phyloP scores from a whole-genome alignment of 768 basidiomycete genomes.

The Lenzites betulinus region DNA sequence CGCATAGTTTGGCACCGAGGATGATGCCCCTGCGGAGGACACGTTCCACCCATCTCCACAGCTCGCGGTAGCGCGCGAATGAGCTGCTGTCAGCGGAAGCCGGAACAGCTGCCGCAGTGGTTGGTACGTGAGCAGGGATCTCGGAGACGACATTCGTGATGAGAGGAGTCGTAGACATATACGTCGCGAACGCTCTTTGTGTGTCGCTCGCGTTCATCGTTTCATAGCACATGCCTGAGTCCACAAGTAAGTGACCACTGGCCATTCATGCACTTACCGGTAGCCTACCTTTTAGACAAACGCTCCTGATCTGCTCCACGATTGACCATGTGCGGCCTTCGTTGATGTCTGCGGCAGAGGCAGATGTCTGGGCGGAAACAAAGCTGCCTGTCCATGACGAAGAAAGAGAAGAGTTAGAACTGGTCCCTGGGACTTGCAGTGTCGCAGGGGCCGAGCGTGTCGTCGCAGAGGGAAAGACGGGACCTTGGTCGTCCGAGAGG shows the following conservation, averaged over 20 bases:
- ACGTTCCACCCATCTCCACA: conserved; percentile 85
- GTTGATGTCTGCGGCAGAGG: conserved; percentile 53
- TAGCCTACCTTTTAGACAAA: conserved; percentile 73
- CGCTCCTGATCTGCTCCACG: conserved; percentile 71
- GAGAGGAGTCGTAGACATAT: conserved; percentile 56
- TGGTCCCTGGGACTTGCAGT: conserved; percentile 39
- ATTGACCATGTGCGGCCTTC: conserved; percentile 76
- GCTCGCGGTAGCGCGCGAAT: conserved; percentile 73
- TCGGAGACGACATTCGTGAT: conserved; percentile 52
- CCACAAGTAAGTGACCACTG: not conserved
- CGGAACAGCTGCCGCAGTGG: conserved; percentile 23
- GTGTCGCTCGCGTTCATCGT: conserved; percentile 51
- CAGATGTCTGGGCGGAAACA: conserved; percentile 42
- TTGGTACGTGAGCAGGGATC: conserved; percentile 35
- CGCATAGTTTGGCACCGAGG: conserved; percentile 53
- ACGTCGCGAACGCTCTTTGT: conserved; percentile 55
- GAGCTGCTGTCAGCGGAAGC: conserved; percentile 46
- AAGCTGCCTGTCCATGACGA: conserved; percentile 55
- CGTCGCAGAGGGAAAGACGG: conserved; percentile 49
- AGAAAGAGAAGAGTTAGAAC: conserved; percentile 40
- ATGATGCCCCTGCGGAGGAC: conserved; percentile 81
- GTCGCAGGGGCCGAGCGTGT: conserved; percentile 41
- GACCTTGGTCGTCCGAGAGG: conserved; percentile 53
- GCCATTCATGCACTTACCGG: not conserved
- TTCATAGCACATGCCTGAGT: conserved; percentile 76